Evolutionary conservation across 805 yeast species (phyloP).

Genomic region (Suhomyces emberorum): DNA sequence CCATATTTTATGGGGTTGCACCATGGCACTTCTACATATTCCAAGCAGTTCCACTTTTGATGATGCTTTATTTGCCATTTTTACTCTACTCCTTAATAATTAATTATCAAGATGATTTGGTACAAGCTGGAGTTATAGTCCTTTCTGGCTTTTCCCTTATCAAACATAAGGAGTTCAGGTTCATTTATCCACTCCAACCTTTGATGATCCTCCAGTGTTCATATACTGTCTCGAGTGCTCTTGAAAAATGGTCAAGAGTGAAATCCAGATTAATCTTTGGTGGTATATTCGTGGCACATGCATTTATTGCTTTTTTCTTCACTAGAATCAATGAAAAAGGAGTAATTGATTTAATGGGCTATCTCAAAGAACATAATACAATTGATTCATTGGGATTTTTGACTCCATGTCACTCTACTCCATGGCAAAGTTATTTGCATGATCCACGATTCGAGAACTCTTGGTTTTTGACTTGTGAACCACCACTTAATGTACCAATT

Average conservation of each 20-base stretch:
- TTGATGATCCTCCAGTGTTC: conserved; percentile 55
- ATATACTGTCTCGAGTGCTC: not conserved
- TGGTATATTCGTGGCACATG: conserved; percentile 25
- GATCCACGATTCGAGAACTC: conserved; percentile 41
- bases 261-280: not conserved
- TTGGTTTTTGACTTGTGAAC: conserved; percentile 90
- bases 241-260: not conserved
- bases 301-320: conserved; percentile 46
- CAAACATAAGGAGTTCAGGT: conserved; percentile 87
- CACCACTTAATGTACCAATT: conserved; percentile 59
- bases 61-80: conserved; percentile 65
- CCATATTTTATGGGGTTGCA: conserved; percentile 80
- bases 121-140: conserved; percentile 37
- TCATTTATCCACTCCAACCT: conserved; percentile 83
- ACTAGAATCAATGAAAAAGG: conserved; percentile 83
- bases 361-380: conserved; percentile 39
- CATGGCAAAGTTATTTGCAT: conserved; percentile 86
- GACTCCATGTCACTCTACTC: conserved; percentile 97
- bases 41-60: conserved; percentile 78
- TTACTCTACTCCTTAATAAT: conserved; percentile 28
- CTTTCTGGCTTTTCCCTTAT: conserved; percentile 59
- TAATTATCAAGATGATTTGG: conserved; percentile 15
- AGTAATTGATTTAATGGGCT: conserved; percentile 63
- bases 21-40: conserved; percentile 80
- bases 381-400: conserved; percentile 68